Base-by-base conservation (phyloP, 805 yeast species). In the Metschnikowia sp. region DNA sequence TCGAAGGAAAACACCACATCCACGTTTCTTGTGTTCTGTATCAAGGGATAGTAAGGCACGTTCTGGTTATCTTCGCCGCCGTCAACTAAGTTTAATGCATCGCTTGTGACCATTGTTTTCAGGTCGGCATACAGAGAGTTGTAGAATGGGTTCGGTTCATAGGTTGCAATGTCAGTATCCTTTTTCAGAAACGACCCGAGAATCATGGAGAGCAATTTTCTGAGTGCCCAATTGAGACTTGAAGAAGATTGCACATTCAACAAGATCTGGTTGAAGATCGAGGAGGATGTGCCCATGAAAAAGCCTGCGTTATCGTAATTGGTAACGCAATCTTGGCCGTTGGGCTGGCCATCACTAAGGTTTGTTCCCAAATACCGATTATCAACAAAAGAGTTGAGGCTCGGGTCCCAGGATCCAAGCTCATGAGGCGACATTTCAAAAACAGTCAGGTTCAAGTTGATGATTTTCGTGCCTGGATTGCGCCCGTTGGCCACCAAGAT, bases 61-160 rank as follows among this genome's bases (percentile, higher is more conserved):
- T 85, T 85, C 63, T 85, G 89, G 8, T 74, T 47, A 61, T 86
- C 92, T 62, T 83, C 88, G 31, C 94, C 95, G 37, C 95, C 95
- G 60, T 87, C 95, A 30, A 80, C 88, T 49, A 87, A 70, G 57
- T 69, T 76, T 37, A 86, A 68, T 22, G 73, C 63, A 4, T 70
- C 70, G 40, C 75, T 62, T 3, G 35, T 32, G 5, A 46, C 38
- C 45, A 83, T 71, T 15, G 72, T 48, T 1, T 64, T 60, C 11
- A 68, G 59, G 8, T 59, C 40, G 13, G 64, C 64, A 40, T 74
- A 73, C 55, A 59, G 66, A 5, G 69, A 60, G 32, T 79, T 60
- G 29, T 72, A 69, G 67, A 84, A 74, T 34, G 95, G 95, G 59
- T 87, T 87, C 47, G 94, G 94, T 11, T 64, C 59, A 62, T 81